A percentile compares a stretch with the other conserved stretches of the same genome.
These are phyloP conservation scores for Peronospora farinosa DNA, from an alignment of 352 stramenopile genomes.

Conservation along the genomic window DNA sequence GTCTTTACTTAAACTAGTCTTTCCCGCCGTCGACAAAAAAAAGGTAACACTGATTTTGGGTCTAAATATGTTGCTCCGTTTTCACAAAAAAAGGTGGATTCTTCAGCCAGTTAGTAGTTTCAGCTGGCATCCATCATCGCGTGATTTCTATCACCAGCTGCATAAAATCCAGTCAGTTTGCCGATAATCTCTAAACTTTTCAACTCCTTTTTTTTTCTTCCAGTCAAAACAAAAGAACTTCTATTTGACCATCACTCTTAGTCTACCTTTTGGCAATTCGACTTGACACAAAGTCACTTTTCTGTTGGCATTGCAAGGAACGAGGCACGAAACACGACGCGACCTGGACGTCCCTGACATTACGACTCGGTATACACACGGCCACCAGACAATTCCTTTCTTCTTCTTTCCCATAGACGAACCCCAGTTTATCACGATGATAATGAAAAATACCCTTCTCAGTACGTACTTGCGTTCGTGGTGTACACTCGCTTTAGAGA, in stretches of 20 bases:
- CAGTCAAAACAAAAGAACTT: slow-evolving; percentile 1
- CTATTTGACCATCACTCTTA: background rate
- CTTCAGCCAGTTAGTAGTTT: no score
- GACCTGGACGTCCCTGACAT: background rate
- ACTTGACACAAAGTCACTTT: slow-evolving; percentile 17
- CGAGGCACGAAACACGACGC: slow-evolving; percentile 2
- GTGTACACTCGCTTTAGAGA: slow-evolving; percentile 13
- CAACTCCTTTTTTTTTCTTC: background rate
- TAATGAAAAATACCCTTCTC: slow-evolving; percentile 73
- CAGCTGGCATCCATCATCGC: no score
- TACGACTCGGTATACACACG: background rate
- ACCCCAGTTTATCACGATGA: slow-evolving; percentile 14
- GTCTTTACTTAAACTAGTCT: no score
- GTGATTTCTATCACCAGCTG: no score
- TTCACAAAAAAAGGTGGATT: slow-evolving; percentile 1
- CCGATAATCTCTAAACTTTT: slow-evolving; percentile 13
- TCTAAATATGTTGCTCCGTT: no score
- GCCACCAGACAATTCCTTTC: background rate
- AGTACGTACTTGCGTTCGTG: slow-evolving; percentile 34
- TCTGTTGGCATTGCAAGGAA: slow-evolving; percentile 21
- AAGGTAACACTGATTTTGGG: no score
- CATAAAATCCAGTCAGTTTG: slow-evolving; percentile 32
- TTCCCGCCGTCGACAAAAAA: no score
- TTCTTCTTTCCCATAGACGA: background rate
- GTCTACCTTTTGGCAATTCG: slow-evolving; percentile 5